These are phyloP conservation scores for Prunus padus DNA, from an alignment of 306 rosid genomes.

Conservation along the genomic window DNA sequence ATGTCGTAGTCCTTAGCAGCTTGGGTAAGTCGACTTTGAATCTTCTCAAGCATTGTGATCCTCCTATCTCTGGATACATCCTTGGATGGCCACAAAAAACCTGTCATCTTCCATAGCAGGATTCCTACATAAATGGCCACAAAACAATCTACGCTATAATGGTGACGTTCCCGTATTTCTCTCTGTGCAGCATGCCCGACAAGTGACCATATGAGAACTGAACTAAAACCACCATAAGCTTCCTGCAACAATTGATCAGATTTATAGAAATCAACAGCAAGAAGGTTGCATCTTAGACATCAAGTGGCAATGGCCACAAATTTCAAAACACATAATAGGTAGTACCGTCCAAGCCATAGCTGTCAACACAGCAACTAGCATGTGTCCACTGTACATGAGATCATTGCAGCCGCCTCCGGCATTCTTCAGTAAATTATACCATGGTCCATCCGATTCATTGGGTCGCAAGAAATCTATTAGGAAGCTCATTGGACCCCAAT, in stretches of 20 bases:
- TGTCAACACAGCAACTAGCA: constrained; percentile 91
- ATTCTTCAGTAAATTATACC: constrained; percentile 75
- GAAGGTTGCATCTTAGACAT: constrained; percentile 10
- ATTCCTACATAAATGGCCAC: constrained; percentile 90
- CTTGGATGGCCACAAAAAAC: constrained; percentile 66
- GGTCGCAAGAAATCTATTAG: constrained; percentile 78
- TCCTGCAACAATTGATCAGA: constrained; percentile 53
- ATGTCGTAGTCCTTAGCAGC: constrained; percentile 90
- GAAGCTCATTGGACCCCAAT: constrained; percentile 89
- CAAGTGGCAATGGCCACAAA: constrained; percentile 5
- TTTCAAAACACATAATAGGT: constrained; percentile 18
- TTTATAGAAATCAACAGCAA: constrained; percentile 19
- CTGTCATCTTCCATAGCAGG: constrained; percentile 92
- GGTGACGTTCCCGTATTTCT: constrained; percentile 91
- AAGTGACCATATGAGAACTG: constrained; percentile 82
- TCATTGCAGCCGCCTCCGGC: constrained; percentile 99
- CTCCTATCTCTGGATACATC: constrained; percentile 30
- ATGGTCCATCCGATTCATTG: constrained; percentile 62
- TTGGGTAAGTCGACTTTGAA: constrained; percentile 67
- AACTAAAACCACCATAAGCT: constrained; percentile 91
- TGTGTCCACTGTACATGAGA: constrained; percentile 92
- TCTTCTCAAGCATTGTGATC: constrained; percentile 57
- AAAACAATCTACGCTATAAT: constrained; percentile 74
- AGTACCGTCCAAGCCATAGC: constrained; percentile 99
- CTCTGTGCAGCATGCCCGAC: constrained; percentile 86